Percentiles rank a stretch among this genome's conserved stretches.
phyloP scores from a whole-genome alignment of 202 grass and related monocot species.

The Panicum virgatum region DNA sequence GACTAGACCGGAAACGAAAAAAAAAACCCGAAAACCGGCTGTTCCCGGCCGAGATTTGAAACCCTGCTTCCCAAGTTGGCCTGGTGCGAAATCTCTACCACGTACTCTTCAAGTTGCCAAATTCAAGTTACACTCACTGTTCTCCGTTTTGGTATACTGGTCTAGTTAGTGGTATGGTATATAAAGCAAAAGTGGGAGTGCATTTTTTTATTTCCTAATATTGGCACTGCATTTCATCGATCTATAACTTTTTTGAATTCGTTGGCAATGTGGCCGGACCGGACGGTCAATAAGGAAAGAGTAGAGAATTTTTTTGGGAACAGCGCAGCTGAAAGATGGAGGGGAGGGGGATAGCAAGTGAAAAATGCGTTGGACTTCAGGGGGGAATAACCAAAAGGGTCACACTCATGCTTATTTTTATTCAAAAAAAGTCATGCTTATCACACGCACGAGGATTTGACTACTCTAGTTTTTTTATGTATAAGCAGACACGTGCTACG shows the following conservation, averaged over 20 bases:
- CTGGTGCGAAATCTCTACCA: background rate
- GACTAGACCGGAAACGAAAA: no score
- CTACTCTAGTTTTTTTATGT: background rate
- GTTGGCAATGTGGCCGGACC: no score
- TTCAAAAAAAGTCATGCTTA: no score
- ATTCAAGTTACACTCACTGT: background rate
- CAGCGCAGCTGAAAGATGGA: background rate
- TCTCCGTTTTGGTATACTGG: background rate
- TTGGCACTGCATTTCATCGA: no score
- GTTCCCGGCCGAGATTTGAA: no score
- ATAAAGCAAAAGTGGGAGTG: no score
- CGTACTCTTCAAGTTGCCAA: no score
- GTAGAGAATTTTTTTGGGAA: background rate
- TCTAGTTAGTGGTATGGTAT: background rate
- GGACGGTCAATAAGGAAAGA: no score
- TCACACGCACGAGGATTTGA: background rate
- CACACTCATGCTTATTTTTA: background rate
- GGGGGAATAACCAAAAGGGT: background rate
- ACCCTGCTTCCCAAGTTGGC: slow-evolving; percentile 7
- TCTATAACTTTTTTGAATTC: no score
- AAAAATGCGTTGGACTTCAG: background rate
- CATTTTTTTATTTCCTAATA: no score
- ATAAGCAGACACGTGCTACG: no score
- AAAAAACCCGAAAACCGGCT: no score
- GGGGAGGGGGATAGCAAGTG: background rate